phyloP scores from a whole-genome alignment of 345 rosid genomes.

The Salix udensis region DNA sequence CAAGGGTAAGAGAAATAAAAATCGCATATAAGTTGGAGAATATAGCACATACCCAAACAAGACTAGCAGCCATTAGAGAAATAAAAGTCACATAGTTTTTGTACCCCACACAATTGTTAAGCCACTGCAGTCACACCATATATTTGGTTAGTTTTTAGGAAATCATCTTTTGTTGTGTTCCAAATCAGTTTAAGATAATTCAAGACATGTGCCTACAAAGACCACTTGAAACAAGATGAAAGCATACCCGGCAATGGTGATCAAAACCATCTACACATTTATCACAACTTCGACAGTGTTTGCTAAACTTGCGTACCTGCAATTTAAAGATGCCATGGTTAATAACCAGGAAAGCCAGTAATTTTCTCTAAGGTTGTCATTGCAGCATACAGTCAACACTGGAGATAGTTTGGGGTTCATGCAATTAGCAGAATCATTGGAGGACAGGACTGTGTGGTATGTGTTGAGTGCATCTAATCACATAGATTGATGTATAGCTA shows the following conservation, averaged over 20 bases:
- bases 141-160: constrained; percentile 20
- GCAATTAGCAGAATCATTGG: background rate
- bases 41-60: constrained; percentile 72
- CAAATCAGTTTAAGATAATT: constrained; percentile 8
- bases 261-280: constrained; percentile 97
- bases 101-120: constrained; percentile 95
- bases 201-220: constrained; percentile 12
- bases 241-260: constrained; percentile 91
- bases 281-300: constrained; percentile 95
- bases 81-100: constrained; percentile 84
- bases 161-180: background rate
- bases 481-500: background rate
- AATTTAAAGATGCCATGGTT: constrained; percentile 9
- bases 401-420: background rate
- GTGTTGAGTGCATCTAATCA: background rate
- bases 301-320: constrained; percentile 94
- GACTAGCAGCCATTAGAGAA: constrained; percentile 79
- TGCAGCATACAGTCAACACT: background rate
- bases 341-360: background rate
- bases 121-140: constrained; percentile 73
- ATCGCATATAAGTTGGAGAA: background rate
- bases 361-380: background rate
- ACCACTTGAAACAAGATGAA: constrained; percentile 13
- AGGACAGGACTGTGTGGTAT: background rate
- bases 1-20: background rate